Evolutionary conservation across 2,329 filamentous ascomycete species (phyloP), one percentile per base, ranked within the genome.

Genomic region (Trichoderma koningiopsis): DNA sequence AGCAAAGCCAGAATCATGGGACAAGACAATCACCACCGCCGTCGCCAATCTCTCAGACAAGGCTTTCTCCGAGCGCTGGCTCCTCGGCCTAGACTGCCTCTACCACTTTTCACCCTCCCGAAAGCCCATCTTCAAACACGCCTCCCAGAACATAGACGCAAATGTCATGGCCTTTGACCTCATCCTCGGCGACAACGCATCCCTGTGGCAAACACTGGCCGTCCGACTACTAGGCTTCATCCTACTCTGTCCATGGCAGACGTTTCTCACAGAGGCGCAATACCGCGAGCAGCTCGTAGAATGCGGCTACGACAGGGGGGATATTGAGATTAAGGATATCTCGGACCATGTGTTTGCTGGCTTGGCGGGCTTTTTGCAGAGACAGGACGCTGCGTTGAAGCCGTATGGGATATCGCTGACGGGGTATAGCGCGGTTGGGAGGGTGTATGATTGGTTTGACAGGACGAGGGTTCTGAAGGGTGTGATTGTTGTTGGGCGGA

Each of bases 31-130:
- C 0, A 59, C 64, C 2, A 58, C 72, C 1, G 74, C 78, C 2
- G 75, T 75, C 5, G 67, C 58, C 11, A 16, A 4, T 13, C 29
- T 70, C 0, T 11, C 40, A 10, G 63, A 62, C 43, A 33, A 40
- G 29, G 5, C 8, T 6, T 49, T 55, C 14, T 8, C 22, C 14
- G 76, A 85, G 61, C 73, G 75, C n/a, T 88, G 85, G 85, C 77
- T 88, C 0, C 78, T 88, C 1, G 86, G 83, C 0, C 79, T 88
- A 0, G 87, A 88, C 73, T 85, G 85, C 2, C 74, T 87, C 5
- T 88, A 89, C 67, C 86, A 88, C 73, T 88, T 88, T 73, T 79
- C 78, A 0, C 87, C 86, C 0, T 87, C 85, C 0, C 78, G 86
- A 16, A 79, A 76, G 66, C 81, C 82, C 0, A 73, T 87, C 2